A percentile compares a stretch with the other conserved stretches of the same genome.
Conservation (phyloP, 441 rosid species). For the Pelargonium cotyledonis region DNA sequence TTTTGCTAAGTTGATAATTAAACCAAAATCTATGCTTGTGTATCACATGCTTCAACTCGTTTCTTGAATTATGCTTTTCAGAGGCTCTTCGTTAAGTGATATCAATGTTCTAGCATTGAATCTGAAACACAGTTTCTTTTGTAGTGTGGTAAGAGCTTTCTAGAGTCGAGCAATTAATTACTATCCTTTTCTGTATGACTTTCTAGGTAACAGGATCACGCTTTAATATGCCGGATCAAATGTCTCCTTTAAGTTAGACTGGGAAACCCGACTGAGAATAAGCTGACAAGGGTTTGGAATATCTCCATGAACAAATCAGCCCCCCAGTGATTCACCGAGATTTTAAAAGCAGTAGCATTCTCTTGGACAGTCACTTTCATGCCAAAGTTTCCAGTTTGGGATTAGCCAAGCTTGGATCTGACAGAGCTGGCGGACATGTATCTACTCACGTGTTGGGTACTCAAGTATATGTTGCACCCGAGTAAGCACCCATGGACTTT, state of each 20-base stretch:
- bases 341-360: slow-evolving; percentile 70
- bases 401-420: slow-evolving; percentile 80
- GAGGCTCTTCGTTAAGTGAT: too few relatives aligned
- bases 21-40: neutral
- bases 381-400: slow-evolving; percentile 75
- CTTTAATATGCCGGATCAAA: slow-evolving; percentile 40
- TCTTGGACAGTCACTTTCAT: slow-evolving; percentile 51
- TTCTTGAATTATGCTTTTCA: too few relatives aligned
- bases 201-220: too few relatives aligned
- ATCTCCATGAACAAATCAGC: slow-evolving; percentile 60
- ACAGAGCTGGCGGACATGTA: slow-evolving; percentile 85
- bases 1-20: neutral
- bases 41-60: neutral
- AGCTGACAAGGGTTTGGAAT: slow-evolving; percentile 71
- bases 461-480: slow-evolving; percentile 75
- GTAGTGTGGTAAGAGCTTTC: neutral
- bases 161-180: too few relatives aligned
- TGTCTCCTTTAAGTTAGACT: slow-evolving; percentile 46
- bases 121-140: neutral
- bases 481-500: slow-evolving; percentile 33
- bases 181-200: too few relatives aligned
- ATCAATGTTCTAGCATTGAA: neutral
- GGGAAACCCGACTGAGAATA: slow-evolving; percentile 66
- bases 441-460: slow-evolving; percentile 77
- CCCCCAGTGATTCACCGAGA: slow-evolving; percentile 73